These are phyloP conservation scores for Metschnikowia rubicola DNA, from an alignment of 805 yeast species.

Conservation along the genomic window DNA sequence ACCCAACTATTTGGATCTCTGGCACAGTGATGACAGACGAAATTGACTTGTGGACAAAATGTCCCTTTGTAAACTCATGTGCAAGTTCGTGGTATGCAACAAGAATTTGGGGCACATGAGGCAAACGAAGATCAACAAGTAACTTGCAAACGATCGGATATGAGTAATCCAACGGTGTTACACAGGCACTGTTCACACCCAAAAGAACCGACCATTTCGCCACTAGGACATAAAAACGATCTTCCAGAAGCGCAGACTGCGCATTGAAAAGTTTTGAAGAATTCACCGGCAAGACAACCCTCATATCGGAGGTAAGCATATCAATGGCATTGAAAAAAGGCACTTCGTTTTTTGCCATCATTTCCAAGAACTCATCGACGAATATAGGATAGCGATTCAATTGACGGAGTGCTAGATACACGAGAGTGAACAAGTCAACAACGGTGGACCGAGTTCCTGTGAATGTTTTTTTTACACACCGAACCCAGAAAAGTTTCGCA, in stretches of 20 bases:
- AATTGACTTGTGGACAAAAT: constrained; percentile 3
- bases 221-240: constrained; percentile 30
- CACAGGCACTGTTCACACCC: constrained; percentile 1
- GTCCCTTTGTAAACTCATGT: constrained; percentile 10
- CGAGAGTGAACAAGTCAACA: constrained; percentile 34
- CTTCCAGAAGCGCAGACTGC: constrained; percentile 34
- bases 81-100: constrained; percentile 26
- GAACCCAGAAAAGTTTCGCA: constrained; percentile 35
- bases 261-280: constrained; percentile 41
- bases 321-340: constrained; percentile 46
- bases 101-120: constrained; percentile 48
- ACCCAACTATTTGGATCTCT: constrained; percentile 34
- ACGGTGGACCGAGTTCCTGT: constrained; percentile 18
- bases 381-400: constrained; percentile 48
- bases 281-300: constrained; percentile 26
- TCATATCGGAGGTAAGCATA: constrained; percentile 37
- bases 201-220: constrained; percentile 7
- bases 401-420: constrained; percentile 51
- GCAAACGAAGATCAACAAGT: constrained; percentile 42
- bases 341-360: constrained; percentile 41
- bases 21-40: constrained; percentile 25
- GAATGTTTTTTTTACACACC: constrained; percentile 9
- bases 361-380: constrained; percentile 43
- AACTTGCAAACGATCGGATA: constrained; percentile 39
- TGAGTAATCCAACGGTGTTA: constrained; percentile 24